These are phyloP conservation scores for Themeda triandra DNA, from an alignment of 176 grass and related monocot species.

Conservation along the genomic window DNA sequence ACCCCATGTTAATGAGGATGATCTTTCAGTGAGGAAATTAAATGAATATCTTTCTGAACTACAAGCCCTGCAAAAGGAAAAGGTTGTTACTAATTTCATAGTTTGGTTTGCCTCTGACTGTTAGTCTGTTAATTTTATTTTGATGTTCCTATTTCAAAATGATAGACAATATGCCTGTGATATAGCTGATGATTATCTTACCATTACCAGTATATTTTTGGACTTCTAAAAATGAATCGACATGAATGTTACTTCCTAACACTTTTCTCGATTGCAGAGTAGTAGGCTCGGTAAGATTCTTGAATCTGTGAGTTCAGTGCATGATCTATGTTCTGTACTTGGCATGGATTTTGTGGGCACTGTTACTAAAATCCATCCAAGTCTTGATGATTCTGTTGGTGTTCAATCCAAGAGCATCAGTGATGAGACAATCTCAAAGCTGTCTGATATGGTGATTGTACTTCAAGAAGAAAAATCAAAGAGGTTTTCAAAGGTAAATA, in stretches of 20 bases:
- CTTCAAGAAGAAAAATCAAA: slow-evolving; percentile 75
- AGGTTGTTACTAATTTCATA: slow-evolving; percentile 43
- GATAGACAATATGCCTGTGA: neutral
- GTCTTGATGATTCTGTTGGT: slow-evolving; percentile 60
- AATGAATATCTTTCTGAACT: slow-evolving; percentile 77
- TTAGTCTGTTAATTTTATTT: too few relatives aligned
- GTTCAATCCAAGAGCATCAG: slow-evolving; percentile 89
- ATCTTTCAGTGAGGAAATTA: slow-evolving; percentile 81
- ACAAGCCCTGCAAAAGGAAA: slow-evolving; percentile 89
- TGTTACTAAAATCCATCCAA: slow-evolving; percentile 85
- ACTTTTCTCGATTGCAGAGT: slow-evolving; percentile 63
- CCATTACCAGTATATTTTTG: neutral
- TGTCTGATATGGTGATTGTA: slow-evolving; percentile 67
- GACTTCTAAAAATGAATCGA: neutral
- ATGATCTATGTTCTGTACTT: slow-evolving; percentile 88
- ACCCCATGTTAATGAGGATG: slow-evolving; percentile 62
- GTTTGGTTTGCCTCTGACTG: neutral
- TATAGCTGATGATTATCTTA: slow-evolving; percentile 12
- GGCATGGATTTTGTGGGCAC: slow-evolving; percentile 75
- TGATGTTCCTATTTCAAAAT: neutral
- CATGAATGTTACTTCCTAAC: neutral
- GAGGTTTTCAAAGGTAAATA: slow-evolving; percentile 74
- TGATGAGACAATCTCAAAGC: slow-evolving; percentile 69
- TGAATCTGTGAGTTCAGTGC: slow-evolving; percentile 71
- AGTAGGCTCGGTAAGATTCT: slow-evolving; percentile 76